These are phyloP conservation scores for Wallacemonas sp. DNA, from an alignment of 208 protist genomes.

Conservation along the genomic window DNA sequence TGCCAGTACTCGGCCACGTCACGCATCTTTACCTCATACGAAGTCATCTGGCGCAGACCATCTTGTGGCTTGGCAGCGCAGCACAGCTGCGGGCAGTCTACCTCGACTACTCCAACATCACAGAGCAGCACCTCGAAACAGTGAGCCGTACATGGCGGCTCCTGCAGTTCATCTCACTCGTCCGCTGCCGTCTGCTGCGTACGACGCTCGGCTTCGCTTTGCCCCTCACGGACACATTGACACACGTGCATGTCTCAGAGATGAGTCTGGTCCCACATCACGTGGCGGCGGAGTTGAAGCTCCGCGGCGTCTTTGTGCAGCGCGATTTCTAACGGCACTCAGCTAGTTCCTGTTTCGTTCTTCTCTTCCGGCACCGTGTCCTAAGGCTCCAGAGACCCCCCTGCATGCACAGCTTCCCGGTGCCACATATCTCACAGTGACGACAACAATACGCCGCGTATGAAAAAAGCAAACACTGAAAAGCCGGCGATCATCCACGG, in stretches of 20 bases:
- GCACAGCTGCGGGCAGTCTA: conserved; percentile 22
- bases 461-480: too few relatives aligned
- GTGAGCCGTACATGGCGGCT: conserved; percentile 18
- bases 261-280: not conserved
- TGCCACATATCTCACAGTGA: too few relatives aligned
- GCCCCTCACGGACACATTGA: conserved; percentile 12
- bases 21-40: conserved; percentile 13
- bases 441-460: too few relatives aligned
- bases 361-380: not conserved
- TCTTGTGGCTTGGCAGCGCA: conserved; percentile 36
- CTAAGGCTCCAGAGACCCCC: too few relatives aligned
- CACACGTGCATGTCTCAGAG: not conserved
- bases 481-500: too few relatives aligned
- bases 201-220: conserved; percentile 36
- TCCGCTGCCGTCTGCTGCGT: conserved; percentile 25
- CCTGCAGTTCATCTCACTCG: conserved; percentile 30
- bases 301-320: not conserved
- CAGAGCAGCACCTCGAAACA: conserved; percentile 20
- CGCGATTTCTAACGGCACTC: not conserved
- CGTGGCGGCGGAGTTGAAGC: not conserved
- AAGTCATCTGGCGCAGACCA: conserved; percentile 10
- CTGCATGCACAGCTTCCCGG: too few relatives aligned
- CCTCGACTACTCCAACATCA: conserved; percentile 44
- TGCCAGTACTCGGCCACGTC: not conserved
- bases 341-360: not conserved